These are phyloP conservation scores for Phaeosphaeriaceae sp. DNA, from an alignment of 2,329 filamentous ascomycete species.

Conservation along the genomic window DNA sequence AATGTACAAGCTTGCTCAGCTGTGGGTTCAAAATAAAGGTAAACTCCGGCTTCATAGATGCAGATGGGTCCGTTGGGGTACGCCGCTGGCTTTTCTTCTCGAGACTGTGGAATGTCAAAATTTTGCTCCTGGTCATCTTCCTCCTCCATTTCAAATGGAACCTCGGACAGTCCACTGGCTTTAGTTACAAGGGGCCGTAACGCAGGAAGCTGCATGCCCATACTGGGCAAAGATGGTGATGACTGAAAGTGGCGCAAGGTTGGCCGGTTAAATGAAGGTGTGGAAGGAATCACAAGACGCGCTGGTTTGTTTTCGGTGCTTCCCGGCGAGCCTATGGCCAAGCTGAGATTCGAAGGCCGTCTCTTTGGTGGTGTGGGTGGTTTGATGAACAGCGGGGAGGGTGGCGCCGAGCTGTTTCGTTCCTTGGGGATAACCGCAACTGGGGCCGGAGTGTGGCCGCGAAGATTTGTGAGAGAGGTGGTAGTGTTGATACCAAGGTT, in stretches of 20 bases:
- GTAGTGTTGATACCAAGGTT: conserved; percentile 78
- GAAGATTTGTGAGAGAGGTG: conserved; percentile 53
- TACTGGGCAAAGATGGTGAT: conserved; percentile 63
- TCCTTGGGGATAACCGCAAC: conserved; percentile 57
- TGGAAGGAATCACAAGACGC: conserved; percentile 65
- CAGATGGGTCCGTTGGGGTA: conserved; percentile 83
- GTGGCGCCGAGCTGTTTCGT: conserved; percentile 64
- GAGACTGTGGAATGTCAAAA: conserved; percentile 63
- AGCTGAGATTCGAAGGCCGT: conserved; percentile 77
- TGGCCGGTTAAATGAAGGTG: conserved; percentile 59
- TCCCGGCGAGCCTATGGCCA: conserved; percentile 71
- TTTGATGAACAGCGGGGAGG: conserved; percentile 80
- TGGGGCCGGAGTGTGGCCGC: conserved; percentile 58
- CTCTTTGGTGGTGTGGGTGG: conserved; percentile 71
- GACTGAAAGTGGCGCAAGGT: conserved; percentile 66
- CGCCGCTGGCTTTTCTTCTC: conserved; percentile 74
- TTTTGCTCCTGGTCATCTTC: conserved; percentile 64
- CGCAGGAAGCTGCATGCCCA: conserved; percentile 61
- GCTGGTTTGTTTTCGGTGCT: conserved; percentile 64
- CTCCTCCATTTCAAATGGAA: conserved; percentile 76
- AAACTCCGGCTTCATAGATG: conserved; percentile 80
- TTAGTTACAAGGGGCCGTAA: conserved; percentile 41
- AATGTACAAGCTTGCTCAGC: conserved; percentile 78
- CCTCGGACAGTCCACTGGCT: conserved; percentile 56
- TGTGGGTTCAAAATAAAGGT: conserved; percentile 79